A percentile compares a stretch with the other conserved stretches of the same genome.
Evolutionary conservation across 228 moss, liverwort and hornwort genomes (phyloP).

Genomic region (Sphagnum fallax): DNA sequence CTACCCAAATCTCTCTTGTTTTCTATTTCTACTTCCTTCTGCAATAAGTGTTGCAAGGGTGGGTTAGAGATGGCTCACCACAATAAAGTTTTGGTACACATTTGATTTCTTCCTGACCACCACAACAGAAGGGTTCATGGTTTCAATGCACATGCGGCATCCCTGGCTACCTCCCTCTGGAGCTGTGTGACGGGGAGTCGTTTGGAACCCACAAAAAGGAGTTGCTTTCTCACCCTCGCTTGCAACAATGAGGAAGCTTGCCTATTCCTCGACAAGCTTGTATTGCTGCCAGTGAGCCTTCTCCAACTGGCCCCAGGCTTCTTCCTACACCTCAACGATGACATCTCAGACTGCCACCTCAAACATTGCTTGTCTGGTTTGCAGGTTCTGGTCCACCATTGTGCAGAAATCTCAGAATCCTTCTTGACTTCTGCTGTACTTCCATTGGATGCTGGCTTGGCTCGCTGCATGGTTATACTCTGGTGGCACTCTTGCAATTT

Average conservation of each 20-base stretch:
- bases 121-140: conserved; percentile 17
- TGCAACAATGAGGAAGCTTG: conserved; percentile 7
- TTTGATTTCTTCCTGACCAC: conserved; percentile 33
- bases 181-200: conserved; percentile 17
- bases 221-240: conserved; percentile 1
- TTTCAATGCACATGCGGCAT: conserved; percentile 17
- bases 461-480: no score
- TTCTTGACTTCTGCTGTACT: no score
- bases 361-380: conserved; percentile 1
- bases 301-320: no score
- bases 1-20: no score
- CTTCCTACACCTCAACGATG: no score
- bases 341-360: no score
- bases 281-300: no score
- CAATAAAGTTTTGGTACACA: conserved; percentile 24
- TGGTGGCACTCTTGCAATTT: no score
- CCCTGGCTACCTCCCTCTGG: conserved; percentile 22
- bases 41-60: no score
- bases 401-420: background rate
- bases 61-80: conserved; percentile 13
- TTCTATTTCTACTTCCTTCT: no score
- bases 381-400: conserved; percentile 11
- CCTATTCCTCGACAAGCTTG: conserved; percentile 2
- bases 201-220: conserved; percentile 17
- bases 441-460: no score